Evolutionary conservation across 2,329 filamentous ascomycete species (phyloP), one percentile per base, ranked within the genome.

Genomic region (Nemania abortiva): DNA sequence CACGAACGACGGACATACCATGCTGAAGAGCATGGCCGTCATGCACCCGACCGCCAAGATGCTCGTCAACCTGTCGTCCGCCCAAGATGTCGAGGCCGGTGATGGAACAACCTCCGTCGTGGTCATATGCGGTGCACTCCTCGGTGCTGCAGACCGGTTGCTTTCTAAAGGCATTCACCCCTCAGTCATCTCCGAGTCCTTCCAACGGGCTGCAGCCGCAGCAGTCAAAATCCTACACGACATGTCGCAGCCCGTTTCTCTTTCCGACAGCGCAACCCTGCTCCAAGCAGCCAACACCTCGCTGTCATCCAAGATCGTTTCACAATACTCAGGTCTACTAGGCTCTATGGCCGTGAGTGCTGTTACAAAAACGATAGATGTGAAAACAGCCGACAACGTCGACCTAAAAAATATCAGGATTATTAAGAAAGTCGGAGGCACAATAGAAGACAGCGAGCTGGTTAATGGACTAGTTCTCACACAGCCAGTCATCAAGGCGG

Each of bases 31-130:
- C 86, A 98, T 99, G 96, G 92, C 93, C 74, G 96, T 99, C 74
- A 94, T 99, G 92, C 96, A 99, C 81, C 96, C 96, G n/a, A 97
- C 97, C 57, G 96, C 96, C 60, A 98, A 97, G 86, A 99, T 99
- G 96, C 88, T 99, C 75, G 96, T 99, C 78, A 95, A 99, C 82
- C 89, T 99, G 71, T 97, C 95, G 77, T 93, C 96, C 74, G 96
- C 96, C 74, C 96, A 99, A 82, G 96, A 99, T 85, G 94, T 99
- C 70, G 96, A 99, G 83, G 96, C 96, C 72, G 96, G 96, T 84
- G 96, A 99, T 81, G 97, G 96, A 77, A 99, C 96, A 65, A 99
- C 96, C 42, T 98, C 95, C 3, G 96, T 99, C 29, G 96, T 99
- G 34, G 96, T 99, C 74, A 97, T 99, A 83, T 96, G 94, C 76